Percentiles rank a stretch among this genome's conserved stretches.
These are phyloP conservation scores for Chaetomium strumarium DNA, from an alignment of 2,329 filamentous ascomycete species.

Conservation along the genomic window DNA sequence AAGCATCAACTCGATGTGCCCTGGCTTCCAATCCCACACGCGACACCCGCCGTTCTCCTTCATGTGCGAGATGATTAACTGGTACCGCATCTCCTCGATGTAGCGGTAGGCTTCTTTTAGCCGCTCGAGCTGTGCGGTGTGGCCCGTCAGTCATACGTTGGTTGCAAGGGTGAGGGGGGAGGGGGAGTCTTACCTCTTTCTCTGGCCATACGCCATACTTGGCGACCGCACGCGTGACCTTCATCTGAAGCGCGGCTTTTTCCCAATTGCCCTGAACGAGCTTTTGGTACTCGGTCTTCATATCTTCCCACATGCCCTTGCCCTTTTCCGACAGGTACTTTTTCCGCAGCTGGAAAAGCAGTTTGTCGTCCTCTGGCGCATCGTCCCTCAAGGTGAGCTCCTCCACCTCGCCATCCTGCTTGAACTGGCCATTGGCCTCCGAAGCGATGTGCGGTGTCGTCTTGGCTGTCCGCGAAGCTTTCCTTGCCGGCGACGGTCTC, in stretches of 20 bases:
- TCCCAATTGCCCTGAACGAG: conserved; percentile 31
- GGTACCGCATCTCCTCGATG: conserved; percentile 40
- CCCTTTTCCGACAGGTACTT: conserved; percentile 43
- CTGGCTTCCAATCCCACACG: conserved; percentile 44
- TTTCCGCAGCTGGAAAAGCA: conserved; percentile 45
- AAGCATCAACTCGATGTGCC: conserved; percentile 45
- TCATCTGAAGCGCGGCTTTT: conserved; percentile 52
- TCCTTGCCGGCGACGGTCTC: conserved; percentile 16
- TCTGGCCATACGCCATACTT: conserved; percentile 45
- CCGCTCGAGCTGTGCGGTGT: conserved; percentile 33
- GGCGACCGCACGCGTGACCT: conserved; percentile 44
- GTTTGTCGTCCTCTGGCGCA: conserved; percentile 44
- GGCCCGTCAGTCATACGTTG: not conserved
- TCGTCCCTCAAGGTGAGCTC: conserved; percentile 36
- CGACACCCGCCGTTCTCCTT: conserved; percentile 46
- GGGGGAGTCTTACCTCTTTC: conserved; percentile 40
- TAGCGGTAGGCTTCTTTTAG: conserved; percentile 36
- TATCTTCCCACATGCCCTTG: conserved; percentile 54
- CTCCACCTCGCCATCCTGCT: conserved; percentile 19
- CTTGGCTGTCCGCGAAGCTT: conserved; percentile 19
- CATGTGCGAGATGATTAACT: conserved; percentile 39
- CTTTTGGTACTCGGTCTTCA: conserved; percentile 39
- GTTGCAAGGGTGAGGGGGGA: not conserved
- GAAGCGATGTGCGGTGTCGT: conserved; percentile 12
- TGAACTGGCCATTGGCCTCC: conserved; percentile 4